phyloP scores from a whole-genome alignment of 352 stramenopile species.

The Thalassiosira hispida region DNA sequence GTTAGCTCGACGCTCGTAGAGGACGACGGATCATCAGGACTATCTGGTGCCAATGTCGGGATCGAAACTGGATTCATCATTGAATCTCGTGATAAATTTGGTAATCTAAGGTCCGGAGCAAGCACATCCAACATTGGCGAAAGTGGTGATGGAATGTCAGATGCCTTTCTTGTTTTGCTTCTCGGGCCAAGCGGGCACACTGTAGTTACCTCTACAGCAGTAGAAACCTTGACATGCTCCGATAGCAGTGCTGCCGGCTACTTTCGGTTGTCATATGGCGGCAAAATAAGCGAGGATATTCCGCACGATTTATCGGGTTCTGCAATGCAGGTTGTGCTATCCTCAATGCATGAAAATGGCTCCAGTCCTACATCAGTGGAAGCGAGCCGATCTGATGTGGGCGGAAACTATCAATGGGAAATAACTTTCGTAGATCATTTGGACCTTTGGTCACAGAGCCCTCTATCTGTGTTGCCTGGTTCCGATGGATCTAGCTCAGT shows the following conservation, averaged over 20 bases:
- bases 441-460: constrained; percentile 66
- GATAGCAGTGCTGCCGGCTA: constrained; percentile 55
- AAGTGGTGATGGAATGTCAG: constrained; percentile 88
- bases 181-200: constrained; percentile 77
- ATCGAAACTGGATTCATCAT: constrained; percentile 89
- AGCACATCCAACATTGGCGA: constrained; percentile 73
- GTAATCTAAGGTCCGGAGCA: constrained; percentile 88
- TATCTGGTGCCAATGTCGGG: constrained; percentile 88
- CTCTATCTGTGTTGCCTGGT: constrained; percentile 61
- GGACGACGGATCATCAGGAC: constrained; percentile 75
- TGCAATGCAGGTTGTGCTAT: constrained; percentile 57
- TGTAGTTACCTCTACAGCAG: constrained; percentile 89
- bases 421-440: constrained; percentile 93
- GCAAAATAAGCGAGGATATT: constrained; percentile 86
- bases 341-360: constrained; percentile 38
- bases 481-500: constrained; percentile 56
- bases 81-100: constrained; percentile 91
- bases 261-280: constrained; percentile 86
- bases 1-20: constrained; percentile 89
- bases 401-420: constrained; percentile 86
- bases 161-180: constrained; percentile 92
- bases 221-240: constrained; percentile 87
- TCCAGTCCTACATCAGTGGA: constrained; percentile 43
- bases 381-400: constrained; percentile 47
- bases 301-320: constrained; percentile 85